These are phyloP conservation scores for Aspergillus nidulans DNA, from an alignment of 495 filamentous ascomycete species.

Conservation along the genomic window DNA sequence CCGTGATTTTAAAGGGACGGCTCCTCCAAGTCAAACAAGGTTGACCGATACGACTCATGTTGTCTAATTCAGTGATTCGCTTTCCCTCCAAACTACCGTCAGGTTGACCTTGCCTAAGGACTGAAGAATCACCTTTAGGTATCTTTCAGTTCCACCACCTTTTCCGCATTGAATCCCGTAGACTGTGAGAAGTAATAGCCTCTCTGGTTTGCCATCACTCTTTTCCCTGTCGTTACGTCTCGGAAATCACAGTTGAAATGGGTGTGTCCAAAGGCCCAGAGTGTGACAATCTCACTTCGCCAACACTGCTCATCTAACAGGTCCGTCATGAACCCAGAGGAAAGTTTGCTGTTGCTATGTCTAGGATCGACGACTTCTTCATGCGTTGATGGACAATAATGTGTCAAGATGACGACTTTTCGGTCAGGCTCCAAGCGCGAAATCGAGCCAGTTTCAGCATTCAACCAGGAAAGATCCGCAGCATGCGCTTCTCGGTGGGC, in stretches of 20 bases:
- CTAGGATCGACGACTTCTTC: neutral
- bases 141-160: slow-evolving; percentile 3
- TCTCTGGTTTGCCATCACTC: slow-evolving; percentile 26
- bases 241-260: slow-evolving; percentile 46
- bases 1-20: slow-evolving; percentile 2
- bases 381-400: neutral
- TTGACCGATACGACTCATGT: neutral
- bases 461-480: slow-evolving; percentile 42
- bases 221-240: slow-evolving; percentile 19
- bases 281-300: slow-evolving; percentile 28
- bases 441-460: slow-evolving; percentile 28
- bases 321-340: slow-evolving; percentile 18
- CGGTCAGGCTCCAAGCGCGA: slow-evolving; percentile 19
- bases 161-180: slow-evolving; percentile 19
- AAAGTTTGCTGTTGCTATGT: neutral
- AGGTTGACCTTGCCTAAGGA: slow-evolving; percentile 2
- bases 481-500: slow-evolving; percentile 30
- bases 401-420: slow-evolving; percentile 35
- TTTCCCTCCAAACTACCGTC: neutral
- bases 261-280: slow-evolving; percentile 52
- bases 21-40: neutral
- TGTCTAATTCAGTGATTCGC: neutral
- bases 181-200: slow-evolving; percentile 29
- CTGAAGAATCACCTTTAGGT: neutral
- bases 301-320: slow-evolving; percentile 40